Conservation (phyloP, 2,329 filamentous ascomycete genomes). For the Pseudogymnoascus sp. region DNA sequence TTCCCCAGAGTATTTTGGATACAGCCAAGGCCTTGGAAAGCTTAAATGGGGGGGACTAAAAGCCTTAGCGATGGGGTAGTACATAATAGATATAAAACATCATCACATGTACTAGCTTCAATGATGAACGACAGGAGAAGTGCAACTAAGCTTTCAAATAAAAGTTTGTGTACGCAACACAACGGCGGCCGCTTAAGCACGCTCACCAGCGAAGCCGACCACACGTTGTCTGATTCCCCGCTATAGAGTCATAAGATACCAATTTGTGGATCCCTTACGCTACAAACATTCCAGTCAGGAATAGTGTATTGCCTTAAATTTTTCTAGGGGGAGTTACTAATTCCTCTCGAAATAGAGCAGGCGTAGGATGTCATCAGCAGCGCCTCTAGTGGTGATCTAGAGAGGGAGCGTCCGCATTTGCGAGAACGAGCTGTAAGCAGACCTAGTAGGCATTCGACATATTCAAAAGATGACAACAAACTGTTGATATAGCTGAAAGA, state of each 20-base stretch:
- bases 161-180: neutral
- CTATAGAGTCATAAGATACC: neutral
- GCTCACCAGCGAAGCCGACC: neutral
- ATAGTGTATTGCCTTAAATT: neutral
- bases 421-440: too few relatives aligned
- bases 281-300: neutral
- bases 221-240: neutral
- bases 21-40: conserved; percentile 30
- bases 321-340: neutral
- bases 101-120: neutral
- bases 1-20: conserved; percentile 27
- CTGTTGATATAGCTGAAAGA: too few relatives aligned
- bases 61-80: neutral
- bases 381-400: neutral
- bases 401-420: too few relatives aligned
- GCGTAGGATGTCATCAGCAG: neutral
- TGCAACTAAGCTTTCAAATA: neutral
- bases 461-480: too few relatives aligned
- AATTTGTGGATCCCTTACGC: neutral
- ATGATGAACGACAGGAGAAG: neutral
- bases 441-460: too few relatives aligned
- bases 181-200: too few relatives aligned
- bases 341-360: neutral
- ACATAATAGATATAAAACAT: neutral
- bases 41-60: conserved; percentile 3